A percentile compares a stretch with the other conserved stretches of the same genome.
phyloP scores from a whole-genome alignment of 169 alveolate species.

The Plasmodium inui region DNA sequence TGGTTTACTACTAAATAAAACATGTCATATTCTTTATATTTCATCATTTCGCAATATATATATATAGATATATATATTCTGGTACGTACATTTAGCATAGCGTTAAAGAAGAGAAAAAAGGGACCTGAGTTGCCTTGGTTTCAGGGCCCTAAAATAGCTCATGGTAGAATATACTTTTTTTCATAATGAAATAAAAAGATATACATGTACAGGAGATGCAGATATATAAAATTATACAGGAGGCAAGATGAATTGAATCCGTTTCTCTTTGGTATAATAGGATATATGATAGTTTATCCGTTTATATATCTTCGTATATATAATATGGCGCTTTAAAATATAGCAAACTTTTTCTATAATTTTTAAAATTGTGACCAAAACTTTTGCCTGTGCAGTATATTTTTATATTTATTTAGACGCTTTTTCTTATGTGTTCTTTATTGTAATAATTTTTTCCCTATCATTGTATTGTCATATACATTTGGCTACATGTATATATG shows the following conservation, averaged over 20 bases:
- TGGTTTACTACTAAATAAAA: no score
- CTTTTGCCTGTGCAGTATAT: background rate
- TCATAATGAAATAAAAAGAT: no score
- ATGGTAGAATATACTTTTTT: background rate
- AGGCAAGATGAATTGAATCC: background rate
- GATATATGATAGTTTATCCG: background rate
- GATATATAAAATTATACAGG: background rate
- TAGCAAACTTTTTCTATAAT: background rate
- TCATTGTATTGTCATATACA: background rate
- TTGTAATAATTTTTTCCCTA: background rate
- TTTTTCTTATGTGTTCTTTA: background rate
- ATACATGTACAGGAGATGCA: background rate
- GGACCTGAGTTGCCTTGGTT: background rate
- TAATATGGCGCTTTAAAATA: background rate
- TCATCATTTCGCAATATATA: background rate
- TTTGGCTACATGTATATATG: background rate
- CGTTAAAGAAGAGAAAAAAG: background rate
- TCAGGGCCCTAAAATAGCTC: background rate
- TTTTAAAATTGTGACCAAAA: background rate
- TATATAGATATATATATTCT: no score
- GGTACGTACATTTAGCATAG: background rate
- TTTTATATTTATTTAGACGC: background rate
- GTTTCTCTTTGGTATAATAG: background rate
- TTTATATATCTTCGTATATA: background rate
- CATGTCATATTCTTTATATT: no score